Evolutionary conservation across 2,329 filamentous ascomycete species (phyloP), one percentile per base, ranked within the genome.

Genomic region (Pseudogymnoascus sp.): DNA sequence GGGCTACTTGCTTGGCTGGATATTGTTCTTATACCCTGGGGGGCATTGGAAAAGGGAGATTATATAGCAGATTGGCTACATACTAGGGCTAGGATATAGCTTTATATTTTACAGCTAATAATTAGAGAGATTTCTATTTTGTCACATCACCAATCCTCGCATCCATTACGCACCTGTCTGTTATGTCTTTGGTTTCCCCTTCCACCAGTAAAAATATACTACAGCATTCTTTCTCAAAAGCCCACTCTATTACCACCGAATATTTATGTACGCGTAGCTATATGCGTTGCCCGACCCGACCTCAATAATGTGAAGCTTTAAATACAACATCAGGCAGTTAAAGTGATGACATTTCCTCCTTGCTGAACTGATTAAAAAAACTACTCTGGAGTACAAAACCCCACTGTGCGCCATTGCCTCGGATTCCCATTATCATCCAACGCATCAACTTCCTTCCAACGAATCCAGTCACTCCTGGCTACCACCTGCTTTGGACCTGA

Each of bases 1-100:
- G 12, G 56, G 63, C 60, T 14, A 56, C 64, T 34, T 65, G 62
- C 40, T 64, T 3, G 34, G 62, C 28, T 61, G 23, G 38, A 64
- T 16, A 63, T 56, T 42, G 16, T 46, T 64, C 59, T 14, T 62
- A 62, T 21, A 49, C 28, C 59, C 62, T 56, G 8, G n/a, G n/a
- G 11, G 8, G n/a, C 14, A 56, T 56, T 34, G n/a, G 46, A 31
- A 56, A 56, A 18, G n/a, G 28, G 28, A 2, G n/a, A 34, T 12
- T 56, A 56, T 5, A 56, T 34, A 34, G 18, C 28, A 18, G 8
- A 56, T 14, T 34, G 21, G 49, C n/a, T 56, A 18, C 12, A 34
- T 56, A 11, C n/a, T 56, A 6, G n/a, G 21, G 49, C 49, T 34
- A 3, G 7, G 14, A 53, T 53, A 31, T n/a, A 53, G 46, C 46